Conservation (phyloP, 768 basidiomycete genomes). For the Russula sp. region DNA sequence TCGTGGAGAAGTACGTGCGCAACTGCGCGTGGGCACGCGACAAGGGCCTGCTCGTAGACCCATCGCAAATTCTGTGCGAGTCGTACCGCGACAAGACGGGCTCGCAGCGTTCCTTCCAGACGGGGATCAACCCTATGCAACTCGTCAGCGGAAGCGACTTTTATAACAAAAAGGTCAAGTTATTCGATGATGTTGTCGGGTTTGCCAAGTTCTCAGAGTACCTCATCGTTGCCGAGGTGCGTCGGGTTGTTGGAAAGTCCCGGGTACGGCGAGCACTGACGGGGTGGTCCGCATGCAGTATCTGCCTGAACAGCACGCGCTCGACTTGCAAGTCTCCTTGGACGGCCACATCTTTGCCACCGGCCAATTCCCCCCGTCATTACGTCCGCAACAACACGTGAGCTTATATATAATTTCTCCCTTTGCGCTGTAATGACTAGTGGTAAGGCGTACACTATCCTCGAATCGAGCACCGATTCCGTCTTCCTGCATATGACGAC, state of each 20-base stretch:
- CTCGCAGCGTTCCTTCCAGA: conserved; percentile 53
- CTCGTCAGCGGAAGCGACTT: conserved; percentile 73
- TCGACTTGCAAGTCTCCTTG: conserved; percentile 88
- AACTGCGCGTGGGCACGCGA: conserved; percentile 94
- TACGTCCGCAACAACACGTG: conserved; percentile 88
- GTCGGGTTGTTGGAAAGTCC: background rate
- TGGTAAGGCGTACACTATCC: conserved; percentile 78
- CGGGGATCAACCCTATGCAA: conserved; percentile 59
- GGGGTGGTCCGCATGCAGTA: conserved; percentile 34
- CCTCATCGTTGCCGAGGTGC: conserved; percentile 88
- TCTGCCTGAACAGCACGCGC: conserved; percentile 45
- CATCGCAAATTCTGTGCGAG: conserved; percentile 89
- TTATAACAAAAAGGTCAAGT: conserved; percentile 60
- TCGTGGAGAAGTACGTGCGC: conserved; percentile 79
- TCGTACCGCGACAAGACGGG: conserved; percentile 78
- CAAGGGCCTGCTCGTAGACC: conserved; percentile 68
- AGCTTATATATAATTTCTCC: conserved; percentile 27
- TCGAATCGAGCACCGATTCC: conserved; percentile 89
- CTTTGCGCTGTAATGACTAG: background rate
- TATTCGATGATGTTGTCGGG: conserved; percentile 87
- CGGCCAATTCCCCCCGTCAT: conserved; percentile 84
- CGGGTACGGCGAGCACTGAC: background rate
- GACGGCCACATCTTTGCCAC: conserved; percentile 82
- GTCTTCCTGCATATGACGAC: conserved; percentile 97
- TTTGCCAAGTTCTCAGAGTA: conserved; percentile 98